Evolutionary conservation across 106 monocot species (phyloP), one percentile per base, ranked within the genome.

Genomic region (Dendrobium nobile): DNA sequence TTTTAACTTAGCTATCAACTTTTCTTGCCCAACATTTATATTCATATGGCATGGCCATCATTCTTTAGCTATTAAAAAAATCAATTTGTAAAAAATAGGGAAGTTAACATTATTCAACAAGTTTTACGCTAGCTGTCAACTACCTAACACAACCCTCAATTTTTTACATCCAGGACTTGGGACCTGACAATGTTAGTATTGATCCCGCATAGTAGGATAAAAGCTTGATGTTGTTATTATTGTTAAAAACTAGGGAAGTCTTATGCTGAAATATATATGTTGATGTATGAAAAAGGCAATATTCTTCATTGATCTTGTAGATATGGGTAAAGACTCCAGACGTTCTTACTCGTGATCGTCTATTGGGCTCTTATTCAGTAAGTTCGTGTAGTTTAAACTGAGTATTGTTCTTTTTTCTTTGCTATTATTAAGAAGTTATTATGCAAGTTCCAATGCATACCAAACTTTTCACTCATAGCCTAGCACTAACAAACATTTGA

Each of bases 301-400:
- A 45, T 27, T 73, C 16, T 73, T 9, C 45, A 45, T 43, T 58
- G 58, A 80, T 11, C 78, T 80, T 47, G 65, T 87, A 95, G 95
- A 85, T 92, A 86, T 95, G 95, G 95, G 95, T 95, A 81, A 95
- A 95, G 81, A 95, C 95, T 40, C 92, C 95, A 6, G 95, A 95
- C 84, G 95, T 95, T 77, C 86, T 95, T 82, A 89, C 92, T 47
- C 92, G 92, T 72, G 95, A 95, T 82, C 90, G 95, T n/a, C 92
- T 95, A 82, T 82, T 95, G 48, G 95, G 95, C 58, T 95, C 95
- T 72, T 90, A 89, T 79, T 90, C 92, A 72, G 95, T 95, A 88
- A 91, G 95, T 86, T 77, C n/a, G 10, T 78, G 42, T 8, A 8
- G 55, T 9, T 7, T 51, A 7, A 65, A 20, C n/a, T 65, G 65